Evolutionary conservation across 495 filamentous ascomycete species (phyloP).

Genomic region (Pseudotulostoma volvatum): DNA sequence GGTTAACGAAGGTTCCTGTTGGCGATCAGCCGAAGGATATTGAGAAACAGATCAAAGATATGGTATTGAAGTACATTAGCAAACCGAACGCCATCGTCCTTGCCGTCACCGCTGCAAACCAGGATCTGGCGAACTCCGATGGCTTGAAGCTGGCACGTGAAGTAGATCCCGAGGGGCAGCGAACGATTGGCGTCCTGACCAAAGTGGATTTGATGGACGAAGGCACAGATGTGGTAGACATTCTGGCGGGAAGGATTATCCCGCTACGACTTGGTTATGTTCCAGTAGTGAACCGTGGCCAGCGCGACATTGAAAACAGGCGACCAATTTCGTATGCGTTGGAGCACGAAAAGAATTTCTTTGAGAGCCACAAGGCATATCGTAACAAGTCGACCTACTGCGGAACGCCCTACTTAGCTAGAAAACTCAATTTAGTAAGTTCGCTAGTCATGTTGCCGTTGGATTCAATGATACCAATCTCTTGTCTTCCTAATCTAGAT

Average conservation of each 20-base stretch:
- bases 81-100: constrained; percentile 98
- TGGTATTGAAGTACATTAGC: constrained; percentile 97
- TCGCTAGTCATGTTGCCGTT: not conserved
- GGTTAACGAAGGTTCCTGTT: constrained; percentile 93
- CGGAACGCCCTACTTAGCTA: constrained; percentile 88
- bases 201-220: constrained; percentile 99
- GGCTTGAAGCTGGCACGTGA: constrained; percentile 92
- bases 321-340: constrained; percentile 83
- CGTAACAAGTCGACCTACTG: constrained; percentile 97
- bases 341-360: constrained; percentile 92
- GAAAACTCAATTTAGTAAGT: constrained; percentile 81
- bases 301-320: constrained; percentile 95
- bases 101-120: constrained; percentile 90
- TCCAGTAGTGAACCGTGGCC: constrained; percentile 96
- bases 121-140: constrained; percentile 97
- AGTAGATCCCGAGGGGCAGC: constrained; percentile 93
- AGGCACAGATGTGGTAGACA: constrained; percentile 97
- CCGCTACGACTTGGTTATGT: constrained; percentile 92
- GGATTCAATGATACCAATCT: not conserved
- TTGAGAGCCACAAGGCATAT: constrained; percentile 97
- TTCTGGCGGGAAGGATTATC: constrained; percentile 95
- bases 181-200: constrained; percentile 96
- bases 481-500: constrained; percentile 36
- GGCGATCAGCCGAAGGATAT: constrained; percentile 98
- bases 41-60: constrained; percentile 90